Evolutionary conservation across 169 alveolate genomes (phyloP), one percentile per base, ranked within the genome.

Genomic region (Cryptosporidium ryanae): DNA sequence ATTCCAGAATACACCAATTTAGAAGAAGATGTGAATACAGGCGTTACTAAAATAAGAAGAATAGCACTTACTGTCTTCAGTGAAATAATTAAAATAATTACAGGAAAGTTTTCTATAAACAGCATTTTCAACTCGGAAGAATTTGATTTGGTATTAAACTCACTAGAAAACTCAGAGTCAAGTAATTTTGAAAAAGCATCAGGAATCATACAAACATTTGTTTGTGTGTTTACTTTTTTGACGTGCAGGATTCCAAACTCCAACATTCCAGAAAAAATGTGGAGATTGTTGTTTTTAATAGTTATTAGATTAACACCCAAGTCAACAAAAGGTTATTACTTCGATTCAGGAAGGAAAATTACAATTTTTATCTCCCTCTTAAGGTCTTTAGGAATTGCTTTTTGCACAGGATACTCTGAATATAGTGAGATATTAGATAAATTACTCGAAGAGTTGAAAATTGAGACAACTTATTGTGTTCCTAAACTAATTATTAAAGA

Each of bases 311-410:
- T 76, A 32, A 61, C 87, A 1, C 87, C 87, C 13, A 76, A 55
- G 17, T 59, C 87, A 25, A 61, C 76, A 15, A 76, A 59, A 18
- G 71, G 87, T 0, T 76, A 59, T 29, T 76, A 59, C 12, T 55
- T 27, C 25, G 87, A 76, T 46, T 61, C 87, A 21, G 61, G 52
- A 38, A 38, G 71, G 59, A 55, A 76, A 61, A 38, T 76, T 4
- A 23, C 87, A 29, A 25, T 76, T 18, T 76, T 76, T 21, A 76
- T 59, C 12, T 59, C 76, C 13, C 34, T 32, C n/a, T 34, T 61
- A 4, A 76, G 87, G 59, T 34, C 76, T 25, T 29, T 65, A 15
- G 87, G 76, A 34, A 76, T 76, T 15, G 87, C 87, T 32, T 59
- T 76, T 18, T 76, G 76, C n/a, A 76, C 48, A 21, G 64, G 64